These are phyloP conservation scores for Musa beccarii DNA, from an alignment of 176 grass and related monocot species.

Conservation along the genomic window DNA sequence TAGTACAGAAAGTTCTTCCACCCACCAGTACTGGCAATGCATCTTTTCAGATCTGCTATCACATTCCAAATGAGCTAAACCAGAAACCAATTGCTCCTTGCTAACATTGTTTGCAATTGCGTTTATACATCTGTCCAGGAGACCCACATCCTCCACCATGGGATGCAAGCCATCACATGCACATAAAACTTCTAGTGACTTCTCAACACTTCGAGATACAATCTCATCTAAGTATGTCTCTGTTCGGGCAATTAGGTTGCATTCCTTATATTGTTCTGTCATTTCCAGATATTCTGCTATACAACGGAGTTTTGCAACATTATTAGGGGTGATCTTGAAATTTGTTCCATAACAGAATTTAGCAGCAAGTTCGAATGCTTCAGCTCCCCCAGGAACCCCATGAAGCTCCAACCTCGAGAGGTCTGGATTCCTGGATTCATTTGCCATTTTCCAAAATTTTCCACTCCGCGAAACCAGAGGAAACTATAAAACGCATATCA, in stretches of 20 bases:
- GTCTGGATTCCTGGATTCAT: slow-evolving; percentile 34
- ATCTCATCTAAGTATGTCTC: slow-evolving; percentile 41
- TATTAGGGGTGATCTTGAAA: slow-evolving; percentile 34
- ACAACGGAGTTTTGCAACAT: slow-evolving; percentile 35
- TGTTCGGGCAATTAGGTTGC: slow-evolving; percentile 36
- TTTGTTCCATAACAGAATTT: slow-evolving; percentile 48
- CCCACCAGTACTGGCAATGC: slow-evolving; percentile 46
- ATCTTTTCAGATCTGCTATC: slow-evolving; percentile 19
- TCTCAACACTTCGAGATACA: slow-evolving; percentile 34
- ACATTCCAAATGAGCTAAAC: slow-evolving; percentile 36
- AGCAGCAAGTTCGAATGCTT: slow-evolving; percentile 40
- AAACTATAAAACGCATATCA: slow-evolving; percentile 22
- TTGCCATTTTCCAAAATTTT: slow-evolving; percentile 37
- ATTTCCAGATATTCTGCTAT: slow-evolving; percentile 43
- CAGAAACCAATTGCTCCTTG: slow-evolving; percentile 44
- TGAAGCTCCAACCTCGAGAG: slow-evolving; percentile 34
- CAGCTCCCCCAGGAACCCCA: slow-evolving; percentile 27
- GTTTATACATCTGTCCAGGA: slow-evolving; percentile 33
- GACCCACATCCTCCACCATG: slow-evolving; percentile 23
- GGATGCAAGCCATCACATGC: slow-evolving; percentile 23
- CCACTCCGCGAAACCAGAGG: slow-evolving; percentile 39
- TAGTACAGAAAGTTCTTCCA: slow-evolving; percentile 36
- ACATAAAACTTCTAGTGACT: slow-evolving; percentile 42
- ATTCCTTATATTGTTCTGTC: slow-evolving; percentile 36
- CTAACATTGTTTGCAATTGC: slow-evolving; percentile 45